phyloP scores from a whole-genome alignment of 1,284 basidiomycete genomes.

The Fistulinella staudtii region DNA sequence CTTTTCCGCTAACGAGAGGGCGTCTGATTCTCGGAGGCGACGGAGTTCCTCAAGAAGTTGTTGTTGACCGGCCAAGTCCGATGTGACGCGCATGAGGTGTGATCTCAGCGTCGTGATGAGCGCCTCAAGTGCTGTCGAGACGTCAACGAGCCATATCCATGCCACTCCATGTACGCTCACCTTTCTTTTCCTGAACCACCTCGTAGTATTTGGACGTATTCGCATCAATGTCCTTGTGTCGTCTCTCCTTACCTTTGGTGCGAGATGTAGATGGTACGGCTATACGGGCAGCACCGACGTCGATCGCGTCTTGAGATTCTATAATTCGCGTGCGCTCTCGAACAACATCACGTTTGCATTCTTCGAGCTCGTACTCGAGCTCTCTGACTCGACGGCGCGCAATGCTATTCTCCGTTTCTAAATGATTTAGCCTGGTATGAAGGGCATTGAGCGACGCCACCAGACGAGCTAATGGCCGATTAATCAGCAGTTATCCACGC shows the following conservation, averaged over 20 bases:
- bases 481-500: slow-evolving; percentile 4
- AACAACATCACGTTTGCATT: slow-evolving; percentile 68
- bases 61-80: slow-evolving; percentile 73
- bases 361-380: slow-evolving; percentile 77
- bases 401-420: slow-evolving; percentile 78
- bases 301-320: slow-evolving; percentile 47
- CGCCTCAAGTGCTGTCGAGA: slow-evolving; percentile 64
- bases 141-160: too few relatives aligned
- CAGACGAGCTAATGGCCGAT: slow-evolving; percentile 42
- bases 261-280: slow-evolving; percentile 22
- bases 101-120: slow-evolving; percentile 67
- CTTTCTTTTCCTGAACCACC: slow-evolving; percentile 81
- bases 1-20: slow-evolving; percentile 55
- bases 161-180: too few relatives aligned
- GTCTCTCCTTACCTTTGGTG: slow-evolving; percentile 32
- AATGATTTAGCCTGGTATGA: slow-evolving; percentile 59
- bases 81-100: slow-evolving; percentile 72
- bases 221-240: slow-evolving; percentile 36
- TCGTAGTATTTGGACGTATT: slow-evolving; percentile 58
- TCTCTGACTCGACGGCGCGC: slow-evolving; percentile 76
- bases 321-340: slow-evolving; percentile 60
- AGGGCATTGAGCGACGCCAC: slow-evolving; percentile 58
- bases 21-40: slow-evolving; percentile 58
- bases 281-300: slow-evolving; percentile 16
- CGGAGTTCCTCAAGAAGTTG: slow-evolving; percentile 63